Conservation (phyloP, 495 filamentous ascomycete genomes). For the Penicillium crystallinum region DNA sequence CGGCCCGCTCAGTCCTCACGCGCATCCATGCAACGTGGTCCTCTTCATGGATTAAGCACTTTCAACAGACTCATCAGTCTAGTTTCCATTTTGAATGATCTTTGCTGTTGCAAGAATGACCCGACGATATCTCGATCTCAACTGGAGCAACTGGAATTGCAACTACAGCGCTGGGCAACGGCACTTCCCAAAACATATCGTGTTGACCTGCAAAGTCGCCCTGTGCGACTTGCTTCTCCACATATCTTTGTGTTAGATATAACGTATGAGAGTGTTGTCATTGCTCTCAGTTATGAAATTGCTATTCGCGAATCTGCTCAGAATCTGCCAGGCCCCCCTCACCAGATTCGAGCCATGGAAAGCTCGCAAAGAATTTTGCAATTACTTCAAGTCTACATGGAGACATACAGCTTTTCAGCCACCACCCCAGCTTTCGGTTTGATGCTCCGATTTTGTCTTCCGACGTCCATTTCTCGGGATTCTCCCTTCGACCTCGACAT, state of each 20-base stretch:
- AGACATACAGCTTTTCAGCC: conserved; percentile 36
- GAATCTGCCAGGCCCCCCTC: conserved; percentile 18
- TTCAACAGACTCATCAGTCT: conserved; percentile 53
- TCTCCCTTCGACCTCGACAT: conserved; percentile 24
- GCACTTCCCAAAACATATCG: conserved; percentile 32
- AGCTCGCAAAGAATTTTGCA: conserved; percentile 31
- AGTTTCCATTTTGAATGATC: conserved; percentile 40
- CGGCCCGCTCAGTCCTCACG: conserved; percentile 30
- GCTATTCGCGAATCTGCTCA: conserved; percentile 24
- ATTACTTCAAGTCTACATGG: conserved; percentile 33
- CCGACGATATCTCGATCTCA: conserved; percentile 23
- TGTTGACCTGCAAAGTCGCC: conserved; percentile 27
- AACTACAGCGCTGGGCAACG: conserved; percentile 34
- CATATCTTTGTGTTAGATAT: conserved; percentile 41
- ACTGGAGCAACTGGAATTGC: conserved; percentile 32
- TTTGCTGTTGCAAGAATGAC: conserved; percentile 29
- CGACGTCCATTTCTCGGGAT: conserved; percentile 3
- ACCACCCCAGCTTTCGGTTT: conserved; percentile 35
- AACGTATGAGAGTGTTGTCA: conserved; percentile 32
- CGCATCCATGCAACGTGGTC: conserved; percentile 41
- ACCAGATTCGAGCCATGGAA: conserved; percentile 26
- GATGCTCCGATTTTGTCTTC: conserved; percentile 26
- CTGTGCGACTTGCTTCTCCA: conserved; percentile 25
- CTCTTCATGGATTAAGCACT: conserved; percentile 53
- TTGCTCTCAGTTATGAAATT: conserved; percentile 27